Base-by-base conservation (phyloP, 176 grass and related monocot genomes). In the Avena insularis region DNA sequence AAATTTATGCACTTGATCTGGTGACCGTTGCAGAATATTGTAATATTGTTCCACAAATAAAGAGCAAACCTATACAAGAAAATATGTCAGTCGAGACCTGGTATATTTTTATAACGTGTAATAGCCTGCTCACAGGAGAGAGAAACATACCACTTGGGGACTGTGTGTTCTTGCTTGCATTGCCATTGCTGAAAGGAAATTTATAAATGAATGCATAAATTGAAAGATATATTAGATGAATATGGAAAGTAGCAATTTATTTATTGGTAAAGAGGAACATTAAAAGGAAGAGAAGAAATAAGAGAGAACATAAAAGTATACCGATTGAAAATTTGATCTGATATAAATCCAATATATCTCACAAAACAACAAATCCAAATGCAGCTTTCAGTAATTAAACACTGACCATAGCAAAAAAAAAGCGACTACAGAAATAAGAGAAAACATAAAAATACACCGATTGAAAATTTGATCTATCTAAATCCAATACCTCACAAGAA, bases 11-110 rank as follows among this genome's bases (percentile, higher is more conserved):
- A 91, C 87, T 56, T 94, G 85, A 48, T 96, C 90, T 62, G 94
- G 97, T 56, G 87, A 66, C 31, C 51, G 67, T 0, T 96, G 87
- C 40, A 98, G 89, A 86, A 93, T 84, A n/a, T 77, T 75, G 69
- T 98, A 98, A 75, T 96, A 98, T n/a, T 94, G 92, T 13, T 94
- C 67, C 63, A 98, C 87, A 88, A 98, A 98, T 56, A 80, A 89
- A 12, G 63, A 64, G n/a, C 88, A 67, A 81, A 98, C 79, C 97
- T 98, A 69, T 20, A 78, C 51, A 85, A 7, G 70, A 82, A 87
- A 75, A 58, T 25, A 16, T 10, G 68, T 77, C 19, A 71, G 71
- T 72, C 19, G 35, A 82, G 23, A 54, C 2, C 60, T 29, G 27
- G 57, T 43, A 63, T 2, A 25, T 9, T 19, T 33, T 36, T 38